A percentile compares a stretch with the other conserved stretches of the same genome.
phyloP scores from a whole-genome alignment of 106 monocot species.

The Platanthera zijinensis region DNA sequence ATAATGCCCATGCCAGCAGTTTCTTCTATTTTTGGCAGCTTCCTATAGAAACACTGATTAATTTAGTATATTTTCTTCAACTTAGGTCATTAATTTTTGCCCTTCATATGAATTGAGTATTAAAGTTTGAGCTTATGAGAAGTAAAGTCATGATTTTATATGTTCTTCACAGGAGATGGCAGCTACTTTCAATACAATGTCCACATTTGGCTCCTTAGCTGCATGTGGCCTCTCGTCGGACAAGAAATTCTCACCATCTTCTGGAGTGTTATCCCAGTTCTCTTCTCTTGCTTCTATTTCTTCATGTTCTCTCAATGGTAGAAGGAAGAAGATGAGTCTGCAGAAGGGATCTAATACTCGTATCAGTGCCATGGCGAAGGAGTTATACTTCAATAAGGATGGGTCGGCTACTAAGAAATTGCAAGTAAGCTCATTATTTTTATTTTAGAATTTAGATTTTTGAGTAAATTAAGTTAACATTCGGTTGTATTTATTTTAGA shows the following conservation, averaged over 20 bases:
- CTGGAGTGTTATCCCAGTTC: constrained; percentile 21
- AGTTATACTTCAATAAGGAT: constrained; percentile 92
- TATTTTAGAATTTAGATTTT: background rate
- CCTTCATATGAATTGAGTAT: background rate
- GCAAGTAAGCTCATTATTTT: constrained; percentile 34
- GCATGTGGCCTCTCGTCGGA: constrained; percentile 30
- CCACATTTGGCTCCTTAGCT: constrained; percentile 40
- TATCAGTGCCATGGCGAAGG: constrained; percentile 81
- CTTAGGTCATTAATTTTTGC: background rate
- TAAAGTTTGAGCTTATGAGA: background rate
- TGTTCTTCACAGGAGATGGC: constrained; percentile 43
- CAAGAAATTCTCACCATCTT: constrained; percentile 14
- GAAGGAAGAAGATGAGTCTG: constrained; percentile 23
- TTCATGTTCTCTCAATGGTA: constrained; percentile 19
- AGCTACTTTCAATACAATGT: constrained; percentile 46
- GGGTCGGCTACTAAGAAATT: constrained; percentile 89
- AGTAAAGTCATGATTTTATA: background rate
- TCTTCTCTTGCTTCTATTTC: constrained; percentile 19
- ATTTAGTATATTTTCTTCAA: background rate
- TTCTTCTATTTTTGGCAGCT: background rate
- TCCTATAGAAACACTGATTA: background rate
- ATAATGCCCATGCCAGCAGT: background rate
- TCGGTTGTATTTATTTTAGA: background rate
- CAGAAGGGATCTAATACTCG: constrained; percentile 32
- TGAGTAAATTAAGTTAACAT: background rate